A percentile compares a stretch with the other conserved stretches of the same genome.
Conservation (phyloP, 2,329 filamentous ascomycete species). For the Graphilbum sp. region DNA sequence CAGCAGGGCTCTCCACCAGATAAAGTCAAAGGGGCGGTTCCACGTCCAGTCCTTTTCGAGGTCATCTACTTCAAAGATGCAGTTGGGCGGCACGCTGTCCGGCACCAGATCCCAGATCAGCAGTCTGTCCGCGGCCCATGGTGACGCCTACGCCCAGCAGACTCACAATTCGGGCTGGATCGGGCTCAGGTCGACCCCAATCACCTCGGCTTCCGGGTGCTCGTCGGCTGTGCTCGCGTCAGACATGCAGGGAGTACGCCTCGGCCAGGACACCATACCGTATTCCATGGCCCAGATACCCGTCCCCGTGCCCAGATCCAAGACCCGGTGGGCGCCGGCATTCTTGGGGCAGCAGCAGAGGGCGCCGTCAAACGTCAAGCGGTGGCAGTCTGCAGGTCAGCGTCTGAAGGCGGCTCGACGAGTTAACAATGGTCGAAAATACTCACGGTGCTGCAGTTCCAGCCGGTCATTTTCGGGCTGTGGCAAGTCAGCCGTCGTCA, state of each 20-base stretch:
- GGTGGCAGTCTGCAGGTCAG: no score
- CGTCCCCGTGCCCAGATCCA: slow-evolving; percentile 11
- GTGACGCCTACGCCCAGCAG: not conserved
- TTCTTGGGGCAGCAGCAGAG: slow-evolving; percentile 10
- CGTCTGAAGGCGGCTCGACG: slow-evolving; percentile 8
- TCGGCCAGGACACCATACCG: slow-evolving; percentile 1
- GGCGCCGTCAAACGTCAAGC: slow-evolving; percentile 9
- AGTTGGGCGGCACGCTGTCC: slow-evolving; percentile 7
- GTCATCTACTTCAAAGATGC: slow-evolving; percentile 11
- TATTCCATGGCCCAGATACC: slow-evolving; percentile 13
- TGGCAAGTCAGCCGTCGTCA: no score
- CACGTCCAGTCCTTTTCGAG: slow-evolving; percentile 12
- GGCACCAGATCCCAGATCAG: not conserved
- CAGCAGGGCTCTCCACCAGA: slow-evolving; percentile 9
- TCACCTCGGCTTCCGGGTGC: slow-evolving; percentile 9
- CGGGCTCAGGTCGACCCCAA: slow-evolving; percentile 12
- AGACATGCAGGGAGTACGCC: not conserved
- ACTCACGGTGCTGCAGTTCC: no score
- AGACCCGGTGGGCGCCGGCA: slow-evolving; percentile 8
- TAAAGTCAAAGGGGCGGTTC: slow-evolving; percentile 9
- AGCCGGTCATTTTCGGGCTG: no score
- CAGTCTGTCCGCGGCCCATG: no score
- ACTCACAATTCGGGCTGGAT: slow-evolving; percentile 11
- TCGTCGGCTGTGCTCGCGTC: slow-evolving; percentile 9
- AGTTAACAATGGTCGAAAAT: no score